These are phyloP conservation scores for Diospyros lotus DNA, from an alignment of 148 eudicot species.

Conservation along the genomic window DNA sequence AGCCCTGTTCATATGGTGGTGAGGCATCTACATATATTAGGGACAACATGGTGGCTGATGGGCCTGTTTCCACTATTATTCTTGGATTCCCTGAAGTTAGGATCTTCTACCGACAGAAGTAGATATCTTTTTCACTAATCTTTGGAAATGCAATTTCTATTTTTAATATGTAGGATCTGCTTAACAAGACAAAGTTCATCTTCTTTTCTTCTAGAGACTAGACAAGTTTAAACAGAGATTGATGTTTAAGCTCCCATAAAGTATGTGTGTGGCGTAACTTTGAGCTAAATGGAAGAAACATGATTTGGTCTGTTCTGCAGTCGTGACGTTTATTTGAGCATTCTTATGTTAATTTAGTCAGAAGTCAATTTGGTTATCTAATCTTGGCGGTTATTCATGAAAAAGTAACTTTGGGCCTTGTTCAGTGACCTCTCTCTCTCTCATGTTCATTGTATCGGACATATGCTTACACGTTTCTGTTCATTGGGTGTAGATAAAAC, in stretches of 20 bases:
- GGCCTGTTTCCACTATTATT: too few species aligned
- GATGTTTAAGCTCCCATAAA: neutral
- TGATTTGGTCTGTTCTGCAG: neutral
- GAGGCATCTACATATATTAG: too few species aligned
- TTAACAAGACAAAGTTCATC: neutral
- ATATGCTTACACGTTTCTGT: neutral
- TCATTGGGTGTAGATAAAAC: constrained; percentile 21
- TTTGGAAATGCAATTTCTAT: neutral
- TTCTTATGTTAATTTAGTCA: neutral
- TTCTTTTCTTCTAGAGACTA: neutral
- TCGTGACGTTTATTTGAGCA: neutral
- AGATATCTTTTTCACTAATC: too few species aligned
- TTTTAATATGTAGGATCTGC: neutral
- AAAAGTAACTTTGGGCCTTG: neutral
- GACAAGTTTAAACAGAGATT: neutral
- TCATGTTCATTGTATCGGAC: neutral
- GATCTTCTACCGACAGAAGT: too few species aligned
- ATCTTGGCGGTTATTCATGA: neutral
- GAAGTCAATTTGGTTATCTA: neutral
- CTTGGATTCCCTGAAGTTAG: too few species aligned
- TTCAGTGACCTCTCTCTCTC: neutral
- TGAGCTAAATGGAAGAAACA: neutral
- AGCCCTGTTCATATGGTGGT: too few species aligned
- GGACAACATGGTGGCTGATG: too few species aligned
- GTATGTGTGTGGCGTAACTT: neutral